Conservation (phyloP, 2,329 filamentous ascomycete species). For the Fusarium brevicatenulatum region DNA sequence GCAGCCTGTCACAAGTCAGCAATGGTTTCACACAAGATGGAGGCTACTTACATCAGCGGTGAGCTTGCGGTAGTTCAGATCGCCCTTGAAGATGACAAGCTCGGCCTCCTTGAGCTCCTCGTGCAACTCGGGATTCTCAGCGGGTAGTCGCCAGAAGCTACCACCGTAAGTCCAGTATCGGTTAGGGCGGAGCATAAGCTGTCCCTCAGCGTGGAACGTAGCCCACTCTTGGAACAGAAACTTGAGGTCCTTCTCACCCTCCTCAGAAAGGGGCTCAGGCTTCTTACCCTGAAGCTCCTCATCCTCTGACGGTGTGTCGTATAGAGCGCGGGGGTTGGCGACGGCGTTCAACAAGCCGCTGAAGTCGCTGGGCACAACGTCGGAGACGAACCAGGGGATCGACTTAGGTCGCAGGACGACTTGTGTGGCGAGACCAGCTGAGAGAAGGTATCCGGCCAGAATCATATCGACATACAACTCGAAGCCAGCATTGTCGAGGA, state of each 20-base stretch:
- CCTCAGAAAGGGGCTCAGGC: conserved; percentile 70
- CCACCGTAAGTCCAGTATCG: conserved; percentile 90
- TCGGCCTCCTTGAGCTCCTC: conserved; percentile 85
- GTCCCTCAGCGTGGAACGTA: conserved; percentile 80
- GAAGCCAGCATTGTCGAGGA: conserved; percentile 97
- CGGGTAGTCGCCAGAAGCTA: conserved; percentile 88
- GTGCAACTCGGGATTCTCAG: conserved; percentile 71
- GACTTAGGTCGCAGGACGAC: conserved; percentile 93
- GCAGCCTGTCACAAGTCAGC: conserved; percentile 46
- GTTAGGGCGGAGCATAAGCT: conserved; percentile 85
- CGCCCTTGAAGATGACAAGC: conserved; percentile 95
- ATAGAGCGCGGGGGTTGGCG: conserved; percentile 81
- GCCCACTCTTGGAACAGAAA: conserved; percentile 89
- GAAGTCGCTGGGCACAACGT: conserved; percentile 90
- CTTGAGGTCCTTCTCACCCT: conserved; percentile 72
- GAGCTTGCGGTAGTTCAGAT: conserved; percentile 95
- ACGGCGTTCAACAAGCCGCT: conserved; percentile 82
- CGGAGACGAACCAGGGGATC: conserved; percentile 98
- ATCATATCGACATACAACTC: conserved; percentile 96
- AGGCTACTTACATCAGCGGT: conserved; percentile 78
- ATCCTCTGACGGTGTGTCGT: conserved; percentile 78
- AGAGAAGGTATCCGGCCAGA: conserved; percentile 88
- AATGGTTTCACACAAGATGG: neutral
- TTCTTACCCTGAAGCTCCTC: conserved; percentile 65
- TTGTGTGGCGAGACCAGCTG: conserved; percentile 83